Conservation (phyloP, 1,284 basidiomycete genomes). For the Coniferiporia sulphurascens region DNA sequence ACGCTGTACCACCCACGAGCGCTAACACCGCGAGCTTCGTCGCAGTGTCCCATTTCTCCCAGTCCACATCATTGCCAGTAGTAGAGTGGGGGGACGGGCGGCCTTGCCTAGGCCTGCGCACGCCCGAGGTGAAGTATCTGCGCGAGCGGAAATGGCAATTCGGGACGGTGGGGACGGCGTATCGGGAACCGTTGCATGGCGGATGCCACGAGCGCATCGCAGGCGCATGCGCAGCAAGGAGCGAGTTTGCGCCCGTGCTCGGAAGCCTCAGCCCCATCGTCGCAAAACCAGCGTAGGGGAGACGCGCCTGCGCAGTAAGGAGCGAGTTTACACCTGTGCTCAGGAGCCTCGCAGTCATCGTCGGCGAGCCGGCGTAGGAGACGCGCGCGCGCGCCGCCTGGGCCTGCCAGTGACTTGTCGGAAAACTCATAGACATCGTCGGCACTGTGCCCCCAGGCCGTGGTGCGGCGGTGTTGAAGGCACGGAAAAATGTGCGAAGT, state of each 20-base stretch:
- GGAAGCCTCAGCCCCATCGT: background rate
- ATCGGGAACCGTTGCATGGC: background rate
- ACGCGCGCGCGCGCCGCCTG: too few species aligned
- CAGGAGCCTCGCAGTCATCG: background rate
- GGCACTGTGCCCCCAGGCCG: background rate
- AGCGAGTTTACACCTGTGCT: background rate
- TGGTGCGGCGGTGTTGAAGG: background rate
- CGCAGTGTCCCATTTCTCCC: background rate
- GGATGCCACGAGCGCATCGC: background rate
- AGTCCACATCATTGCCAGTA: background rate
- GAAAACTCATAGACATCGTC: background rate
- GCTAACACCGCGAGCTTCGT: background rate
- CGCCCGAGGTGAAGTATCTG: background rate
- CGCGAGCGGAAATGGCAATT: background rate
- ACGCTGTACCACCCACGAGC: constrained; percentile 38
- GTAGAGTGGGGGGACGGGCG: background rate
- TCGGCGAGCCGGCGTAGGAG: too few species aligned
- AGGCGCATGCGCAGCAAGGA: background rate
- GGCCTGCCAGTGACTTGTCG: too few species aligned
- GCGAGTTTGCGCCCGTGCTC: background rate
- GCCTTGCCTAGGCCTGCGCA: background rate
- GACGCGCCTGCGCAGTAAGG: background rate
- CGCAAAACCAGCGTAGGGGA: too few species aligned
- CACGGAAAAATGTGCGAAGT: background rate
- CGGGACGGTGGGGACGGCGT: background rate